Conservation (phyloP, 129 eudicot genomes). For the Sambucus nigra region DNA sequence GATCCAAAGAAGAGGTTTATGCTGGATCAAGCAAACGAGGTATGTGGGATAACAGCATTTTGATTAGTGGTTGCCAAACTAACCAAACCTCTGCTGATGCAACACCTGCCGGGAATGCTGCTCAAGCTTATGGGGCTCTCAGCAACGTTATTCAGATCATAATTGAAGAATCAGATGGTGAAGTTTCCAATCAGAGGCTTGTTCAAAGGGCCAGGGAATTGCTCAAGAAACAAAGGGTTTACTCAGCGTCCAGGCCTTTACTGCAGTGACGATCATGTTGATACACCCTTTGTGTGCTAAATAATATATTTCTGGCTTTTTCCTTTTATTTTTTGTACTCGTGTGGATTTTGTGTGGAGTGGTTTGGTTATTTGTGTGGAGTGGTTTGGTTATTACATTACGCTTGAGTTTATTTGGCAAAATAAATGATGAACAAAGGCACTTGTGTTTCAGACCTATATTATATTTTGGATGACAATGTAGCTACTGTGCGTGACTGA, state of each 20-base stretch:
- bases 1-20: conserved; percentile 43
- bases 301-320: no score
- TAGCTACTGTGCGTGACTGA: no score
- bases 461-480: no score
- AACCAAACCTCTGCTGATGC: conserved; percentile 96
- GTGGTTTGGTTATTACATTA: no score
- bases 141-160: conserved; percentile 86
- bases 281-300: conserved; percentile 53
- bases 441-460: background rate
- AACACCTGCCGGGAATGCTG: conserved; percentile 56
- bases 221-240: conserved; percentile 76
- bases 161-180: conserved; percentile 42
- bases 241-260: conserved; percentile 89
- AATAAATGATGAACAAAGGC: background rate
- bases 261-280: conserved; percentile 52
- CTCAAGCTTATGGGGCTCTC: conserved; percentile 83
- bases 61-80: conserved; percentile 93
- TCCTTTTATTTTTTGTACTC: no score
- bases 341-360: background rate
- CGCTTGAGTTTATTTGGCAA: no score
- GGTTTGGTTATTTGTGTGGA: background rate
- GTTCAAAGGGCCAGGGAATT: conserved; percentile 62
- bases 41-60: conserved; percentile 53
- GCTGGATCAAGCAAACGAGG: conserved; percentile 40
- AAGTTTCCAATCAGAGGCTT: conserved; percentile 44